Evolutionary conservation across 805 yeast species (phyloP).

Genomic region (Ogataea naganishii): DNA sequence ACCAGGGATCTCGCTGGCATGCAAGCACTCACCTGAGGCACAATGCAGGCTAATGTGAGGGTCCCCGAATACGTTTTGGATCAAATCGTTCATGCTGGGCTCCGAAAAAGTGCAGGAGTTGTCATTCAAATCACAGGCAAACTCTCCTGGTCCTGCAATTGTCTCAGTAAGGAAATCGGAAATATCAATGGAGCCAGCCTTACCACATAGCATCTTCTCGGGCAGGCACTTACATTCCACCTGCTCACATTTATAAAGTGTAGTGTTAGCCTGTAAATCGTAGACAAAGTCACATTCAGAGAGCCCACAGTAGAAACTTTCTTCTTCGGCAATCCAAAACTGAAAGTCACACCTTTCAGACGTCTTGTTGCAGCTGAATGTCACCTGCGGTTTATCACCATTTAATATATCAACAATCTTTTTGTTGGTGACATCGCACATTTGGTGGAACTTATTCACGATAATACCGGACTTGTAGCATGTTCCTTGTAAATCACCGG

Average conservation of each 20-base stretch:
- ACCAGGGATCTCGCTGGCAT: slow-evolving; percentile 89
- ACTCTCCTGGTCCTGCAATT: slow-evolving; percentile 89
- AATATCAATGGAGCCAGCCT: slow-evolving; percentile 87
- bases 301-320: slow-evolving; percentile 86
- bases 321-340: slow-evolving; percentile 89
- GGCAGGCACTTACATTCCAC: slow-evolving; percentile 89
- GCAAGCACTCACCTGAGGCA: slow-evolving; percentile 84
- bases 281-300: slow-evolving; percentile 61
- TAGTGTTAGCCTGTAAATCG: slow-evolving; percentile 52
- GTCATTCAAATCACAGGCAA: slow-evolving; percentile 61
- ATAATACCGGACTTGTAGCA: slow-evolving; percentile 83
- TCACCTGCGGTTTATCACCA: slow-evolving; percentile 84
- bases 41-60: slow-evolving; percentile 77
- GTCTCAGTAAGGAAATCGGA: slow-evolving; percentile 88
- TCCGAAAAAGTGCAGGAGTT: slow-evolving; percentile 76
- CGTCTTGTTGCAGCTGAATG: slow-evolving; percentile 76
- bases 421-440: slow-evolving; percentile 89
- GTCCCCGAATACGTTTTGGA: slow-evolving; percentile 90
- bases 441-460: slow-evolving; percentile 74
- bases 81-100: slow-evolving; percentile 92
- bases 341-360: slow-evolving; percentile 73
- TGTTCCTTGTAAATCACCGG: slow-evolving; percentile 73
- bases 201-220: slow-evolving; percentile 89
- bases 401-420: slow-evolving; percentile 74
- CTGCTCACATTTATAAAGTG: slow-evolving; percentile 69